These are phyloP conservation scores for Thermothielavioides terrestris DNA, from an alignment of 495 filamentous ascomycete genomes.

Conservation along the genomic window DNA sequence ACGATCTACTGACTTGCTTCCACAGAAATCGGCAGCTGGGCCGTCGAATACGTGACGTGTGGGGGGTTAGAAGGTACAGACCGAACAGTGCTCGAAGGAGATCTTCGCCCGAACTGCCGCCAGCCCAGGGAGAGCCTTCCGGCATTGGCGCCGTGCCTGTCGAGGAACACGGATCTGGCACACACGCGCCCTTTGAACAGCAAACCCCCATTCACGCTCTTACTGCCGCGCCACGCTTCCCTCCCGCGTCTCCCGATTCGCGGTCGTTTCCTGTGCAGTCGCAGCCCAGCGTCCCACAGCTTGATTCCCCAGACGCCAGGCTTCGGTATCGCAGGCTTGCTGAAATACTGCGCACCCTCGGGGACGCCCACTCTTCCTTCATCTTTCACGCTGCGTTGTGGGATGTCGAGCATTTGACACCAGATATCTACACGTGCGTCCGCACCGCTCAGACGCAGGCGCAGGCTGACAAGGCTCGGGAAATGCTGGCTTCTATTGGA, in stretches of 20 bases:
- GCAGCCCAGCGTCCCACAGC: neutral
- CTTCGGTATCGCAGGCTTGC: neutral
- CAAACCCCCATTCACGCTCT: neutral
- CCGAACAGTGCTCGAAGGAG: neutral
- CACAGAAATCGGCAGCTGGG: conserved; percentile 16
- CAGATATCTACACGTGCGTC: neutral
- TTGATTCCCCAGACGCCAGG: neutral
- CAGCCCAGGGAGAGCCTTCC: too few species aligned
- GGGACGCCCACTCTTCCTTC: conserved; percentile 8
- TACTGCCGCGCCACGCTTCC: neutral
- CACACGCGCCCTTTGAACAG: too few species aligned
- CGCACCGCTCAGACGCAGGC: conserved; percentile 4
- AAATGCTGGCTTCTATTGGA: neutral
- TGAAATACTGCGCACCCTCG: conserved; percentile 7
- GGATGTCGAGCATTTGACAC: neutral
- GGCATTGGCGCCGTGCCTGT: too few species aligned
- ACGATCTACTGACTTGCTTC: neutral
- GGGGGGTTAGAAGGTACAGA: conserved; percentile 17
- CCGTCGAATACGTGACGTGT: conserved; percentile 7
- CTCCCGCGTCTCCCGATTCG: neutral
- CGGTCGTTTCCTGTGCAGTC: neutral
- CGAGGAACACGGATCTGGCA: too few species aligned
- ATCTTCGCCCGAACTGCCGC: neutral
- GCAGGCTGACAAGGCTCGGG: conserved; percentile 1
- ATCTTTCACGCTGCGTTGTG: neutral